Base-by-base conservation (phyloP, 2,329 filamentous ascomycete genomes). In the Cryphonectria parasitica region DNA sequence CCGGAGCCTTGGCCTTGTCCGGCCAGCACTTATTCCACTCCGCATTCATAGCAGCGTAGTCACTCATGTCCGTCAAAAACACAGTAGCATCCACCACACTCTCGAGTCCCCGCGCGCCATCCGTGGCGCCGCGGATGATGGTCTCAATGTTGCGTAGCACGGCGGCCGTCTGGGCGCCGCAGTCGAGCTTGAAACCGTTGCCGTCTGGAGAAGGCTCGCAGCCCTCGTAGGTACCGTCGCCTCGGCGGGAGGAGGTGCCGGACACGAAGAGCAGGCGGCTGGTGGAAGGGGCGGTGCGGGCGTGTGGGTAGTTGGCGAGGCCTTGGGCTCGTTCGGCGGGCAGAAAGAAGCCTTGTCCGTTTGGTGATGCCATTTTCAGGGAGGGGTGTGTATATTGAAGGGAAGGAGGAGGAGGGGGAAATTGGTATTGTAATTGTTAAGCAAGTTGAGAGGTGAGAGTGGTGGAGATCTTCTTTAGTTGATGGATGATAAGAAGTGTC, bases 21-120 rank as follows among this genome's bases (percentile, higher is more conserved):
- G 78, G 77, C 77, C 77, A 80, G 62, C 77, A 73, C 73, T 74
- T 77, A 73, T 80, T 79, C 78, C 78, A 80, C 74, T 78, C 78
- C 49, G 75, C 75, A 63, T 80, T 80, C 78, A 80, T 80, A 43
- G 75, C 75, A 6, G 73, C 76, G 69, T 80, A 80, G 67, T 80
- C 78, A 36, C 65, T 70, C 68, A 80, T 78, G 66, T 80, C 77
- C 13, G 75, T 77, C 69, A 80, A 60, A 69, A 79, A 80, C 7
- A 80, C 75, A 7, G 78, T 80, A 2, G 78, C 78, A 69, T 79
- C 77, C n/a, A 79, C 76, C 56, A 80, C 75, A 61, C 73, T 77
- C 72, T 79, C 77, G 15, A 79, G 73, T 3, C 78, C 78, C 13
- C 71, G 66, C 54, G 67, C 71, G 15, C 76, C 77, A n/a, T 75